Evolutionary conservation across 2,329 filamentous ascomycete genomes (phyloP).

Genomic region (Colletotrichum sp.): DNA sequence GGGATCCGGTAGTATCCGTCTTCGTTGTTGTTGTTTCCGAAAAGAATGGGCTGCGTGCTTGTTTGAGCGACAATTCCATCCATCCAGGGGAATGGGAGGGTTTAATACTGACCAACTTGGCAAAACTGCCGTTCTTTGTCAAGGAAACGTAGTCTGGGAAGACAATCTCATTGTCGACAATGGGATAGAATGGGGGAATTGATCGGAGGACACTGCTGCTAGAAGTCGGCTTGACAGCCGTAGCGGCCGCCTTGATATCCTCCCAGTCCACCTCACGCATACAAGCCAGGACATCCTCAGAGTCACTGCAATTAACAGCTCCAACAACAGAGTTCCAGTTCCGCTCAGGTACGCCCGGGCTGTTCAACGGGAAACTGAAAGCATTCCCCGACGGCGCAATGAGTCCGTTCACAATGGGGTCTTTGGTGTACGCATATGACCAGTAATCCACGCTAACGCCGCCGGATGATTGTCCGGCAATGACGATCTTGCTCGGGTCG

Average conservation of each 20-base stretch:
- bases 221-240: constrained; percentile 32
- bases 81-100: fast-evolving
- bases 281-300: constrained; percentile 34
- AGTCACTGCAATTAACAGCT: constrained; percentile 32
- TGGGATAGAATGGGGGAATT: constrained; percentile 46
- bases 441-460: constrained; percentile 46
- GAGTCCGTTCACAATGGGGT: constrained; percentile 53
- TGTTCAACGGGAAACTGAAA: constrained; percentile 49
- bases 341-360: constrained; percentile 31
- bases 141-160: constrained; percentile 43
- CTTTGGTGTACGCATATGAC: constrained; percentile 51
- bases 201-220: constrained; percentile 40
- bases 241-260: constrained; percentile 40
- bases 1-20: constrained; percentile 51
- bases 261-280: constrained; percentile 40
- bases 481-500: constrained; percentile 39
- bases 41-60: constrained; percentile 38
- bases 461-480: constrained; percentile 52
- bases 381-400: constrained; percentile 51
- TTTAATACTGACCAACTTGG: constrained; percentile 22
- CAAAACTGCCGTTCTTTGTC: constrained; percentile 39
- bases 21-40: constrained; percentile 50
- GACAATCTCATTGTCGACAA: constrained; percentile 41
- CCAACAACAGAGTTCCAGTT: constrained; percentile 48
- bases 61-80: background rate